These are phyloP conservation scores for Amanita rimosa DNA, from an alignment of 768 basidiomycete genomes.

Conservation along the genomic window DNA sequence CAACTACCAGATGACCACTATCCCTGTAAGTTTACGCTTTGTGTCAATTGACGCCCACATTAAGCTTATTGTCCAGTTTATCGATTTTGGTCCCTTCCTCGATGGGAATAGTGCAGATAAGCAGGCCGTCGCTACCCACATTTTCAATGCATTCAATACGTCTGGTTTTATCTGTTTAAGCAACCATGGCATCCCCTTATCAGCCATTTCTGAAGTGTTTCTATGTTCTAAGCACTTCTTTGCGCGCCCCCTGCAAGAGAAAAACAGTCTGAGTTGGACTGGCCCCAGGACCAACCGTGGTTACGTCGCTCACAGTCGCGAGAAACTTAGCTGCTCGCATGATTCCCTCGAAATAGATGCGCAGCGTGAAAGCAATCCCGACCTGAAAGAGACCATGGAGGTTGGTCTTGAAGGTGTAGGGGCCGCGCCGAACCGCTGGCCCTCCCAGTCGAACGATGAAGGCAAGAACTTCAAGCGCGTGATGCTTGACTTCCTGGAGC, in stretches of 20 bases:
- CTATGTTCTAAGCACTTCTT: neutral
- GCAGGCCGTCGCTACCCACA: constrained; percentile 9
- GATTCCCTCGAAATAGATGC: constrained; percentile 64
- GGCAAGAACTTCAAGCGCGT: constrained; percentile 45
- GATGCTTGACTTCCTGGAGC: constrained; percentile 72
- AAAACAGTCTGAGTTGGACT: constrained; percentile 68
- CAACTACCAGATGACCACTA: neutral
- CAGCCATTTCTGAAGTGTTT: constrained; percentile 15
- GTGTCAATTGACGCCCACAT: neutral
- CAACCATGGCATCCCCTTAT: constrained; percentile 56
- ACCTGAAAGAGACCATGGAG: constrained; percentile 81
- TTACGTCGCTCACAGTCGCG: constrained; percentile 71
- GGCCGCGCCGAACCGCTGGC: constrained; percentile 76
- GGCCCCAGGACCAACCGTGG: constrained; percentile 81
- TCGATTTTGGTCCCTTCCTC: neutral
- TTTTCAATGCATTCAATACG: constrained; percentile 71
- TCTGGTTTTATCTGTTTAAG: constrained; percentile 74
- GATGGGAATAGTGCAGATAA: neutral
- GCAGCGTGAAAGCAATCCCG: constrained; percentile 66
- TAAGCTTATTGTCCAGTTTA: neutral
- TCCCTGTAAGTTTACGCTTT: neutral
- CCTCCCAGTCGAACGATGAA: constrained; percentile 46
- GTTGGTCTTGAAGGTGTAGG: constrained; percentile 80
- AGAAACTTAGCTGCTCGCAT: constrained; percentile 67
- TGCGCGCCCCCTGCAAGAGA: constrained; percentile 15